Evolutionary conservation across 352 stramenopile genomes (phyloP), one percentile per base, ranked within the genome.

Genomic region (Phytophthora brassicae): DNA sequence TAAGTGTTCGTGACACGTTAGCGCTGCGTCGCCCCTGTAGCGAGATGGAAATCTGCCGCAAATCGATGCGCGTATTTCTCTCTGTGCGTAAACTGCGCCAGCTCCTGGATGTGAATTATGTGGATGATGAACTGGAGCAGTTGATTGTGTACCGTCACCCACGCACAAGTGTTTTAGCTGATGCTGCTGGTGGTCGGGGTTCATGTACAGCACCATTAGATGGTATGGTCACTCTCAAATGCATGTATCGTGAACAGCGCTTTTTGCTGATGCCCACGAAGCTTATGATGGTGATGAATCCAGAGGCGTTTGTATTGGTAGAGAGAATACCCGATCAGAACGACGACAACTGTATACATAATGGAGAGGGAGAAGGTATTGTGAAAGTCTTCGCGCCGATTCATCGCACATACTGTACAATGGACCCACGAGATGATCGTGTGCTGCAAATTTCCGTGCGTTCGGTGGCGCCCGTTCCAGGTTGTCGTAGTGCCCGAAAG

Each of bases 231-330:
- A 79, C 73, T 19, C 67, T 92, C 3, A 74, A 70, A 29, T 92
- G 84, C 53, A 78, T 86, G 19, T 92, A 82, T 70, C 75, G 84
- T n/a, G 84, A 92, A 47, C 84, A 92, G 50, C 81, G 84, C 5
- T 92, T 92, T 50, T 28, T 90, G 43, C 66, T 84, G 17, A 77
- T 77, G 11, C 79, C 84, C 0, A 79, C 81, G 3, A 77, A 64
- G 45, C 47, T 92, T 7, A 52, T 86, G 20, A 80, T 92, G 81
- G 70, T 88, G 48, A 61, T 92, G 22, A 92, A 92, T 69, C 77
- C 81, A 1, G 84, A 92, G 54, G 81, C 76, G n/a, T 74, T 89
- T 26, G 79, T 78, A 24, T 70, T 92, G 23, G 76, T 88, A 12
- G 83, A 92, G 65, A 77, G 66, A 23, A 62, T 68, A 20, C 46